Evolutionary conservation across 208 protist genomes (phyloP).

Genomic region (Acanthamoeba lenticulata): DNA sequence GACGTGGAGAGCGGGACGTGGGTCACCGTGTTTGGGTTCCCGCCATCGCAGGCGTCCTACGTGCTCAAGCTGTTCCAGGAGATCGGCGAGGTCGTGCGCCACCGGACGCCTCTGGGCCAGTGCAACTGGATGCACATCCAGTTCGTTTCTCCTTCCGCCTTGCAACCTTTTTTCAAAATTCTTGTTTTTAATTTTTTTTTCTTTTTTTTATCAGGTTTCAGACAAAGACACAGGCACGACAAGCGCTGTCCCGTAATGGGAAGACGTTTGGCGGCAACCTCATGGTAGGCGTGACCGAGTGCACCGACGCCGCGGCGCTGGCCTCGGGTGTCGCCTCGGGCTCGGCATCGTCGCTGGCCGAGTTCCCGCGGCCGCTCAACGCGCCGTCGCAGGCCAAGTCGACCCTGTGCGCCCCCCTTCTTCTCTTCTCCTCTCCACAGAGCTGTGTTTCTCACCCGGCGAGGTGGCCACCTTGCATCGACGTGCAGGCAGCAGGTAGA

Average conservation of each 20-base stretch:
- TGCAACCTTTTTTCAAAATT: neutral
- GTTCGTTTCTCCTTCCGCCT: neutral
- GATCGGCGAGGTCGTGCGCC: conserved; percentile 38
- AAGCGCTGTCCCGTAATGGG: conserved; percentile 16
- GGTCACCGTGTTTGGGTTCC: conserved; percentile 57
- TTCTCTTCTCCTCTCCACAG: neutral
- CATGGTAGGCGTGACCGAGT: conserved; percentile 32
- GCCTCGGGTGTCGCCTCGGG: no score
- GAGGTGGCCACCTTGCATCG: no score
- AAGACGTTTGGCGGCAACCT: conserved; percentile 42
- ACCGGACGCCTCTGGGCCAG: neutral
- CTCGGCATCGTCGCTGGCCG: conserved; percentile 14
- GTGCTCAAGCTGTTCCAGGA: conserved; percentile 36
- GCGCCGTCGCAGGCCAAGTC: neutral
- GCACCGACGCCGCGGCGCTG: neutral
- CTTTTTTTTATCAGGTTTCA: neutral
- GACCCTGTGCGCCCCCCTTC: neutral
- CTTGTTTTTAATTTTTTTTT: neutral
- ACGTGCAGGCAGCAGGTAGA: neutral
- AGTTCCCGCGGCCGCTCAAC: conserved; percentile 45
- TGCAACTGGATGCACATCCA: conserved; percentile 61
- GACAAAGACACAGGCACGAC: conserved; percentile 12
- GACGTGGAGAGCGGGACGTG: conserved; percentile 16
- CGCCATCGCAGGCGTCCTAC: conserved; percentile 10
- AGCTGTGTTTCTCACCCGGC: no score